These are phyloP conservation scores for Radiomyces spectabilis DNA, from an alignment of 192 early-diverging fungal genomes.

Conservation along the genomic window DNA sequence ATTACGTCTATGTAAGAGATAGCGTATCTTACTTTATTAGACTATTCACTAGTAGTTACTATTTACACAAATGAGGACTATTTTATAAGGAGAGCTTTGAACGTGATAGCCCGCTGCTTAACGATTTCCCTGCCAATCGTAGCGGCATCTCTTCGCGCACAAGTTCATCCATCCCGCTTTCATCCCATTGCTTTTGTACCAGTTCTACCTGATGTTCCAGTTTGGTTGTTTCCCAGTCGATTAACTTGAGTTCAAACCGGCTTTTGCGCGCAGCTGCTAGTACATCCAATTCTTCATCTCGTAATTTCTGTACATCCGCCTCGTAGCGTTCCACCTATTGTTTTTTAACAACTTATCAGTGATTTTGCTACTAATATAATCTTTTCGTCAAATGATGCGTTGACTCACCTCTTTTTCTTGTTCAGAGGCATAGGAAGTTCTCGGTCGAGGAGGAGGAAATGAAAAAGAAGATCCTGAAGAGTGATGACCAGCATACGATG, in stretches of 20 bases:
- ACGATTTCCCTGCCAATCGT: neutral
- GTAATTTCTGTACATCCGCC: constrained; percentile 19
- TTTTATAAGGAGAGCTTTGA: neutral
- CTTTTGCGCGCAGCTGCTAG: constrained; percentile 10
- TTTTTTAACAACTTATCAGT: neutral
- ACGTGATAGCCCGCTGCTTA: neutral
- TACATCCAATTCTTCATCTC: constrained; percentile 14
- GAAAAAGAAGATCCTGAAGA: neutral
- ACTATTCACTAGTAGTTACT: too few species aligned
- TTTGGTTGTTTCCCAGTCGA: constrained; percentile 23
- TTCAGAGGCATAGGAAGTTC: constrained; percentile 10
- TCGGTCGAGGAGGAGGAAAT: neutral
- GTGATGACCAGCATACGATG: constrained; percentile 4
- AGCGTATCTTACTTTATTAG: too few species aligned
- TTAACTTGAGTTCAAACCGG: constrained; percentile 17
- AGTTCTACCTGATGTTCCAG: constrained; percentile 24
- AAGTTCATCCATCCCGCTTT: constrained; percentile 16
- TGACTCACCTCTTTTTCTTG: constrained; percentile 22
- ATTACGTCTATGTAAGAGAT: too few species aligned
- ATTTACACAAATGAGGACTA: neutral
- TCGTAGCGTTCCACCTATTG: constrained; percentile 13
- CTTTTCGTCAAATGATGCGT: neutral
- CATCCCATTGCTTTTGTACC: constrained; percentile 24
- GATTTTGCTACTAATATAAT: neutral
- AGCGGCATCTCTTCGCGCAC: constrained; percentile 1